Evolutionary conservation across 73 alveolate genomes (phyloP).

Genomic region (Tetrahymena borealis): DNA sequence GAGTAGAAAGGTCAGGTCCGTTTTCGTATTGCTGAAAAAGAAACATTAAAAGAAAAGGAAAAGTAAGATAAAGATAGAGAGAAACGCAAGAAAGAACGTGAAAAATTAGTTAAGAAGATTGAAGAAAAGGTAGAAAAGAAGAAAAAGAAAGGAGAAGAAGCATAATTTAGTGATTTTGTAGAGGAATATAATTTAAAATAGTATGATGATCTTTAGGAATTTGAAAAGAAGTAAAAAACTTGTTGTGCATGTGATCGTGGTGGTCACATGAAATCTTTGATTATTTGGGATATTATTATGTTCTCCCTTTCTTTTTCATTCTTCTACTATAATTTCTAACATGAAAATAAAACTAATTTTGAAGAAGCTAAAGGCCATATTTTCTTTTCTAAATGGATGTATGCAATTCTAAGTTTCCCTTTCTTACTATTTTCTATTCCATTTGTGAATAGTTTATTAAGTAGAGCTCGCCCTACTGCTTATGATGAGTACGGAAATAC

Average conservation of each 20-base stretch:
- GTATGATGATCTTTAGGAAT: background rate
- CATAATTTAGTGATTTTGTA: background rate
- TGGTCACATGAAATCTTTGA: background rate
- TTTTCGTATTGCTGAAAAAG: background rate
- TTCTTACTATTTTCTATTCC: background rate
- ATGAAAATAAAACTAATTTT: background rate
- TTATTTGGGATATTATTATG: background rate
- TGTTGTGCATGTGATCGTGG: background rate
- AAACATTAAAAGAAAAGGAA: background rate
- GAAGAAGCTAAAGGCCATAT: background rate
- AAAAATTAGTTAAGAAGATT: background rate
- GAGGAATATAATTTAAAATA: background rate
- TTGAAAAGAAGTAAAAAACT: background rate
- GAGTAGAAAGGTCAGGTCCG: background rate
- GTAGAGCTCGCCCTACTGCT: slow-evolving; percentile 2
- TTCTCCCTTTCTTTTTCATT: background rate
- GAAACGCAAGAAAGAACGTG: background rate
- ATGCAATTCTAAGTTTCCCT: background rate
- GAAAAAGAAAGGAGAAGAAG: background rate
- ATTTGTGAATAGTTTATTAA: background rate
- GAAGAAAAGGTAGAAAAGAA: background rate
- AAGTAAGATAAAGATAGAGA: background rate
- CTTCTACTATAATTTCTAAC: background rate
- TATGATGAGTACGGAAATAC: background rate
- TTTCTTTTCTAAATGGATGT: background rate